Base-by-base conservation (phyloP, 2,329 filamentous ascomycete species). In the Neopestalotiopsis sp. region DNA sequence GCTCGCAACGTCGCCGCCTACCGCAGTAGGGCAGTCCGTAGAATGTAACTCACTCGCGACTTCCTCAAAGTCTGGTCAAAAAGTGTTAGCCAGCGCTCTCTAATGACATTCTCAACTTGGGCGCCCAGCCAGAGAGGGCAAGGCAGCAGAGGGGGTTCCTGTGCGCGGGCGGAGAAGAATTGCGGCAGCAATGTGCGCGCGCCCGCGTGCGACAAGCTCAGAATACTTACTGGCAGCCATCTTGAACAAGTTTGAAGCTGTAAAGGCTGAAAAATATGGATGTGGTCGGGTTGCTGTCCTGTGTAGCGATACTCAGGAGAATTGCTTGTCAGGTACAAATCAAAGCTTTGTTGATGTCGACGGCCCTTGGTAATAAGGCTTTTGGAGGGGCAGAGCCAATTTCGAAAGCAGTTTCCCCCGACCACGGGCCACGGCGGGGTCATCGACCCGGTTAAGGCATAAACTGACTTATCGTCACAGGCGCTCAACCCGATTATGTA, bases 11-110 rank as follows among this genome's bases (percentile, higher is more conserved):
- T 45, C 40, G 7, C 59, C 32, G 68, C 68, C 56, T 68, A 67
- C 63, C 42, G 42, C 49, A 63, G 5, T 42, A 56, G 66, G 28
- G 24, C 30, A 30, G 42, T 49, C 17, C 34, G n/a, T 32, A n/a
- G 6, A 38, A 24, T 56, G 49, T n/a, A 32, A 82, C 84, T 73
- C 81, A 86, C 84, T 84, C 73, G 84, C 84, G 76, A 87, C 73
- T 7, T 78, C 79, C 74, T 85, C 81, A 74, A 82, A 84, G 75
- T 83, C 83, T 84, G 65, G 70, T 70, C 66, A 58, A 61, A 38
- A 2, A 67, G n/a, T 71, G 70, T 72, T 67, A 67, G 49, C 61
- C 61, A 65, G 38, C 17, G n/a, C 24, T n/a, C 24, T n/a, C 62
- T 28, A 40, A 30, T 14, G 65, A 56, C 53, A 45, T 66, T 38